Evolutionary conservation across 495 filamentous ascomycete species (phyloP).

Genomic region (Sordaria brevicollis): DNA sequence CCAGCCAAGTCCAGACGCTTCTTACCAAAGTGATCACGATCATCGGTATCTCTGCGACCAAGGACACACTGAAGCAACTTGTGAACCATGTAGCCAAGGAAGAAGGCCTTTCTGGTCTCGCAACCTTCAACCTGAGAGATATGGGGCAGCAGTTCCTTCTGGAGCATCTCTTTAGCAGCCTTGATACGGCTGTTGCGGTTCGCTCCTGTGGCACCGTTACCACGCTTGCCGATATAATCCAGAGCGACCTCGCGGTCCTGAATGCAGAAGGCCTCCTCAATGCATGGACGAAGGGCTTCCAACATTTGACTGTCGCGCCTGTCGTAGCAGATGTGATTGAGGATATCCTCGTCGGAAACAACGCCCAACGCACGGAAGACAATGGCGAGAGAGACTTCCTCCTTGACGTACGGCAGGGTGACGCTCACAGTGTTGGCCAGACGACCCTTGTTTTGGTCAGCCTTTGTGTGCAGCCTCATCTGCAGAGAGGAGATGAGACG

Average conservation of each 20-base stretch:
- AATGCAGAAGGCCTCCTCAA: conserved; percentile 92
- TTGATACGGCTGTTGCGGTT: conserved; percentile 80
- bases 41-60: conserved; percentile 83
- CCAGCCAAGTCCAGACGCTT: conserved; percentile 95
- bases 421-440: conserved; percentile 83
- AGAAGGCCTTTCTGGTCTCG: conserved; percentile 94
- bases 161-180: conserved; percentile 85
- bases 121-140: conserved; percentile 95
- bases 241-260: conserved; percentile 93
- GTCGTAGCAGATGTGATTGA: conserved; percentile 96
- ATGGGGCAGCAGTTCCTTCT: conserved; percentile 93
- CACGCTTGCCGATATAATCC: conserved; percentile 89
- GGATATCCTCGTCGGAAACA: conserved; percentile 94
- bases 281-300: conserved; percentile 91
- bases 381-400: conserved; percentile 84
- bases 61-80: conserved; percentile 83
- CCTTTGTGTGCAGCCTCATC: conserved; percentile 79
- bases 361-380: conserved; percentile 94
- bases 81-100: conserved; percentile 98
- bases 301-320: conserved; percentile 92
- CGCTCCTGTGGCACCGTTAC: conserved; percentile 51
- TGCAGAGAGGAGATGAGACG: conserved; percentile 82
- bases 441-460: conserved; percentile 62
- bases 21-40: conserved; percentile 98
- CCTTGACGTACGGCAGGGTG: conserved; percentile 84